phyloP scores from a whole-genome alignment of 805 yeast species.

The Yarrowia sp. region DNA sequence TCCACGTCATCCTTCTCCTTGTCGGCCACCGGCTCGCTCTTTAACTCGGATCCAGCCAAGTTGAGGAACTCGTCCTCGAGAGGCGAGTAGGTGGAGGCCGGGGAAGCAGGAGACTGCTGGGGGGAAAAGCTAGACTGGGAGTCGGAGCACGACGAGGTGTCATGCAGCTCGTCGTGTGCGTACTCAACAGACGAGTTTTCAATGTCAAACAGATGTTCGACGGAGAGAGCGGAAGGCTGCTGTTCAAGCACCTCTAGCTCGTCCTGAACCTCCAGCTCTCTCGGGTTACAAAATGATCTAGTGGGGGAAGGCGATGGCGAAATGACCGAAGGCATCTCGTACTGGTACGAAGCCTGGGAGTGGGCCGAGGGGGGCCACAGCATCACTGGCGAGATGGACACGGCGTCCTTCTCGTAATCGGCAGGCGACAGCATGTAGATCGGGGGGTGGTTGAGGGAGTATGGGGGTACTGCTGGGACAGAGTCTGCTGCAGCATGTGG shows the following conservation, averaged over 20 bases:
- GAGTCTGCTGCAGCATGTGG: slow-evolving; percentile 23
- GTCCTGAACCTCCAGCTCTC: slow-evolving; percentile 22
- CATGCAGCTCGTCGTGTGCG: slow-evolving; percentile 9
- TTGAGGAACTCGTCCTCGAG: slow-evolving; percentile 24
- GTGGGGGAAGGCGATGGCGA: slow-evolving; percentile 21
- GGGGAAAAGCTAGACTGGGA: slow-evolving; percentile 24
- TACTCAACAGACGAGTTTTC: slow-evolving; percentile 11
- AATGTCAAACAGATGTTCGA: slow-evolving; percentile 21
- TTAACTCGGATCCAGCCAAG: slow-evolving; percentile 14
- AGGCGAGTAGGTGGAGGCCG: slow-evolving; percentile 22
- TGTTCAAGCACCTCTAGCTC: slow-evolving; percentile 2
- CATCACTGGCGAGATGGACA: slow-evolving; percentile 18
- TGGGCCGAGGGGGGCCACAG: slow-evolving; percentile 15
- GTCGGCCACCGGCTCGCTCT: neutral
- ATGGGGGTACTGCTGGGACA: slow-evolving; percentile 11
- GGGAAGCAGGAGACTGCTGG: slow-evolving; percentile 20
- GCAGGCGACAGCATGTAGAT: slow-evolving; percentile 11
- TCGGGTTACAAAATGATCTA: slow-evolving; percentile 18
- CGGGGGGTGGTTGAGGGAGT: slow-evolving; percentile 16
- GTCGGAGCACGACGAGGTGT: slow-evolving; percentile 20
- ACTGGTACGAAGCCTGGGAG: neutral
- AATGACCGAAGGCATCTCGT: slow-evolving; percentile 8
- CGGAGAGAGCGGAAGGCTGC: slow-evolving; percentile 4
- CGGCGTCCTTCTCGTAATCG: slow-evolving; percentile 3
- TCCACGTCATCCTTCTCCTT: neutral